These are phyloP conservation scores for Microcera coccophila DNA, from an alignment of 2,329 filamentous ascomycete species.

Conservation along the genomic window DNA sequence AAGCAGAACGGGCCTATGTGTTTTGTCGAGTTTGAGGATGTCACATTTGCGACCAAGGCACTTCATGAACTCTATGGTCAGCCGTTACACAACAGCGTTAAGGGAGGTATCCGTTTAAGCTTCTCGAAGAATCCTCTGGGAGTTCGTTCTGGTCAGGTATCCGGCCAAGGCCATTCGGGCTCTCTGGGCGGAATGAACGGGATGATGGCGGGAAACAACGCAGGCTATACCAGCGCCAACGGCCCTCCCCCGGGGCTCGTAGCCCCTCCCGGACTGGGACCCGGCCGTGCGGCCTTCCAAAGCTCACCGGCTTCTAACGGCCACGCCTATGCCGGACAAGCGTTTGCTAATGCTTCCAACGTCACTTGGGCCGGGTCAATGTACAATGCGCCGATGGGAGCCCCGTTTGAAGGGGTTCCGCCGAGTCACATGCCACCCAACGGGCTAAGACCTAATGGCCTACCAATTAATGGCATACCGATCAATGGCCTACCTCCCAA, in stretches of 20 bases:
- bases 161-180: slow-evolving; percentile 37
- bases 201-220: slow-evolving; percentile 48
- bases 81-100: slow-evolving; percentile 83
- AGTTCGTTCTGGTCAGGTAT: slow-evolving; percentile 73
- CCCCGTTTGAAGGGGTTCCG: neutral
- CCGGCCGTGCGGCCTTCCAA: slow-evolving; percentile 23
- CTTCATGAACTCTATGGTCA: slow-evolving; percentile 86
- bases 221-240: slow-evolving; percentile 63
- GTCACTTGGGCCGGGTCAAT: slow-evolving; percentile 20
- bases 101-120: slow-evolving; percentile 89
- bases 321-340: slow-evolving; percentile 11
- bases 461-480: neutral
- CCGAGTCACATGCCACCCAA: neutral
- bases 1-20: slow-evolving; percentile 98
- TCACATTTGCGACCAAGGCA: slow-evolving; percentile 86
- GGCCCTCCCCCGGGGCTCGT: slow-evolving; percentile 79
- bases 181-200: slow-evolving; percentile 56
- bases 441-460: neutral
- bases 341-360: slow-evolving; percentile 18
- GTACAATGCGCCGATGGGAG: slow-evolving; percentile 10
- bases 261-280: slow-evolving; percentile 66
- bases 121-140: slow-evolving; percentile 97
- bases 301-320: slow-evolving; percentile 19
- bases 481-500: slow-evolving; percentile 7
- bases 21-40: slow-evolving; percentile 96